phyloP scores from a whole-genome alignment of 441 rosid genomes.

The Mallotus japonicus region DNA sequence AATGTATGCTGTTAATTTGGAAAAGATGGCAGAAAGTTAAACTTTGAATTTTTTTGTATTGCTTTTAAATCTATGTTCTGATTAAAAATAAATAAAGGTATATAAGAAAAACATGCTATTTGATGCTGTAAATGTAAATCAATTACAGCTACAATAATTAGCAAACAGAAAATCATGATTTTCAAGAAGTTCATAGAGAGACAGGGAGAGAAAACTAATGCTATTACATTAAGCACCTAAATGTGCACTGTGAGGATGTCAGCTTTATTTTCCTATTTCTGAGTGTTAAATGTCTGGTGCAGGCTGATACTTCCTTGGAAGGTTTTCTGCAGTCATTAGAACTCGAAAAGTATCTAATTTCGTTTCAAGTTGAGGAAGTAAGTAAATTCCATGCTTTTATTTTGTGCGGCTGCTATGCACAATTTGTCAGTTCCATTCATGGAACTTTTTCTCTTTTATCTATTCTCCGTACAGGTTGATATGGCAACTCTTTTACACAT shows the following conservation, averaged over 20 bases:
- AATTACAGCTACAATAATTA: not conserved
- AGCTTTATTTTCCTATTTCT: slow-evolving; percentile 21
- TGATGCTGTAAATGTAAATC: not conserved
- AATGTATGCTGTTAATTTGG: not conserved
- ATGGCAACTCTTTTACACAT: slow-evolving; percentile 93
- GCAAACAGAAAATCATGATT: no score
- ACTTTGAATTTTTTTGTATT: no score
- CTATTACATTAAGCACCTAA: not conserved
- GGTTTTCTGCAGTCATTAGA: slow-evolving; percentile 81
- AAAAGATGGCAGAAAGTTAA: not conserved
- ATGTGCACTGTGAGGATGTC: not conserved
- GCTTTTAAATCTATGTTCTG: no score
- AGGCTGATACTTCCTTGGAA: slow-evolving; percentile 72
- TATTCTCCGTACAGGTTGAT: slow-evolving; percentile 62
- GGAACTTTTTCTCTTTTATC: slow-evolving; percentile 9
- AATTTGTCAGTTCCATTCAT: not conserved
- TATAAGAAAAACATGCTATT: no score
- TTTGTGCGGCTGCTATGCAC: not conserved
- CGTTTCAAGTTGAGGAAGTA: slow-evolving; percentile 98
- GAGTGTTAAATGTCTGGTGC: slow-evolving; percentile 35
- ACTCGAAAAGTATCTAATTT: slow-evolving; percentile 83
- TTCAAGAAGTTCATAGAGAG: no score
- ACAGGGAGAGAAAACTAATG: not conserved
- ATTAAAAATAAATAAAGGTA: no score
- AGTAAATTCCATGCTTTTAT: slow-evolving; percentile 21